Percentiles rank a stretch among this genome's conserved stretches.
These are phyloP conservation scores for Cyclotella sp. DNA, from an alignment of 108 stramenopile species.

Conservation along the genomic window DNA sequence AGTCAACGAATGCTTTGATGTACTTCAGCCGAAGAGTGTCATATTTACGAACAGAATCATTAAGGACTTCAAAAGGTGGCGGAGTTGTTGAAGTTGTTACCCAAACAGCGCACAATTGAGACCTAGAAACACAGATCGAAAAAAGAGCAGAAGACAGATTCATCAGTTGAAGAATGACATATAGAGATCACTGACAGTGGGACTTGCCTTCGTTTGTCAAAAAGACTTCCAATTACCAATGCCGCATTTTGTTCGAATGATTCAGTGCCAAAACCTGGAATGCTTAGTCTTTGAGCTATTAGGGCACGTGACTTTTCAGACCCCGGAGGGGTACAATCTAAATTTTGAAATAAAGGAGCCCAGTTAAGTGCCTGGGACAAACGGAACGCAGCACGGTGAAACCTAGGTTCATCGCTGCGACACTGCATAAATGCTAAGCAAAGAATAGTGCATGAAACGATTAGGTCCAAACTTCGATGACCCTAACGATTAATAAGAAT, in stretches of 20 bases:
- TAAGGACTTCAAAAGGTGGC: constrained; percentile 78
- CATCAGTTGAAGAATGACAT: too few relatives aligned
- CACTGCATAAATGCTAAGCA: constrained; percentile 62
- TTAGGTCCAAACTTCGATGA: neutral
- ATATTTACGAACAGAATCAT: constrained; percentile 81
- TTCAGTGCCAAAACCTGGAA: constrained; percentile 63
- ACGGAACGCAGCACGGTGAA: constrained; percentile 86
- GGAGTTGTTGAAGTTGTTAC: constrained; percentile 71
- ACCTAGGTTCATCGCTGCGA: constrained; percentile 64
- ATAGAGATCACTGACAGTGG: neutral
- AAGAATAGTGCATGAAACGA: too few relatives aligned
- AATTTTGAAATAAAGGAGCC: constrained; percentile 76
- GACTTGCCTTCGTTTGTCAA: constrained; percentile 75
- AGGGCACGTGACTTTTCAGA: constrained; percentile 61
- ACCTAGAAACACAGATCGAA: constrained; percentile 26
- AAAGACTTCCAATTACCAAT: constrained; percentile 62
- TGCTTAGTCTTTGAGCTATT: constrained; percentile 43
- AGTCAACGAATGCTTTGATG: constrained; percentile 70
- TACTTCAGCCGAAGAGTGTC: constrained; percentile 85
- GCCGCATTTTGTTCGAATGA: constrained; percentile 63
- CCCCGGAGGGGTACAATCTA: constrained; percentile 22
- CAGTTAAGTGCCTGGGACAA: constrained; percentile 84
- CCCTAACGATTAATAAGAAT: neutral
- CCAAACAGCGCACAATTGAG: constrained; percentile 88
- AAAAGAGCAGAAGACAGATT: too few relatives aligned